phyloP scores from a whole-genome alignment of 345 rosid genomes.

The Eucalyptus microcorys region DNA sequence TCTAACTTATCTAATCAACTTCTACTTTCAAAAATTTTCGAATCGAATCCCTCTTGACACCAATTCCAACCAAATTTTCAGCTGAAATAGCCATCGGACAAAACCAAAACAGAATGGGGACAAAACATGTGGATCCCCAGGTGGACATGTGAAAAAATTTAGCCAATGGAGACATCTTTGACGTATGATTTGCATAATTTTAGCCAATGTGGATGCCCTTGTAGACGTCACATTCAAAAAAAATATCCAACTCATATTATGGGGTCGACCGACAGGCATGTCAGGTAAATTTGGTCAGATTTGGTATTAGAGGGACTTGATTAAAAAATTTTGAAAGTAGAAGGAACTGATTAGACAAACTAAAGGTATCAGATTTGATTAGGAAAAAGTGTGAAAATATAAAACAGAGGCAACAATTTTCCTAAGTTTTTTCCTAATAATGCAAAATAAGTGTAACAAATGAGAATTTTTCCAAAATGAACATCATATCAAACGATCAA shows the following conservation, averaged over 20 bases:
- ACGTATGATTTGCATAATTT: not conserved
- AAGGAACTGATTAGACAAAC: not conserved
- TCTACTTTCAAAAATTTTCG: not conserved
- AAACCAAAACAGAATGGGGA: not conserved
- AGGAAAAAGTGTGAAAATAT: not conserved
- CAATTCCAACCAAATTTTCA: not conserved
- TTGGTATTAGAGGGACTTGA: not conserved
- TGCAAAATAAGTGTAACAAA: not conserved
- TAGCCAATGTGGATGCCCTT: not conserved
- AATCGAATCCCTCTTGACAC: not conserved
- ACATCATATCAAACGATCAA: not conserved
- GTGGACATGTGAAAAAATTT: not conserved
- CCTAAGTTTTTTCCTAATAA: not conserved
- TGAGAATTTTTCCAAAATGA: not conserved
- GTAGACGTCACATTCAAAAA: not conserved
- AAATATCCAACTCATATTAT: not conserved
- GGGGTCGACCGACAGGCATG: rapidly evolving
- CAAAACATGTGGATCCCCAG: not conserved
- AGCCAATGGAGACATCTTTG: not conserved
- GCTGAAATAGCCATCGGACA: not conserved
- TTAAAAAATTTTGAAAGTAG: not conserved
- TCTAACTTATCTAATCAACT: not conserved
- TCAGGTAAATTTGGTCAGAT: not conserved
- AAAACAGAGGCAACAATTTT: not conserved
- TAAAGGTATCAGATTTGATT: not conserved